These are phyloP conservation scores for button mushroom (Agaricus bisporus) DNA, from an alignment of 768 basidiomycete species.

Conservation along the genomic window DNA sequence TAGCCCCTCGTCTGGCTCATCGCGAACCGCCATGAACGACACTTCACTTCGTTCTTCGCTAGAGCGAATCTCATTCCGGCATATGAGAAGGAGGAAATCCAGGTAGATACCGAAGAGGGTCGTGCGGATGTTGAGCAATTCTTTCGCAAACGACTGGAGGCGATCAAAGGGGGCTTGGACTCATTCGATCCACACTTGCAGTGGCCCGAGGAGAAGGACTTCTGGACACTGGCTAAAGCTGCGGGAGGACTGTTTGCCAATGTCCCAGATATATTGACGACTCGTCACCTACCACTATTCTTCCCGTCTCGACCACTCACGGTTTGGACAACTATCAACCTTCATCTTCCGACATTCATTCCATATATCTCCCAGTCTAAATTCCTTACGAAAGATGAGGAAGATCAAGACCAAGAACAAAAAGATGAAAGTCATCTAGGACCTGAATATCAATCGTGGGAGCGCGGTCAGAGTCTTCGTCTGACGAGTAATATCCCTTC, in stretches of 20 bases:
- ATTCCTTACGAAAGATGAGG: slow-evolving; percentile 9
- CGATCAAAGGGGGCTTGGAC: not conserved
- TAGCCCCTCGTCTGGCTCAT: slow-evolving; percentile 20
- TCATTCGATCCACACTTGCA: not conserved
- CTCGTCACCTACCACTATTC: slow-evolving; percentile 59
- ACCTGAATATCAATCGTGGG: too few relatives aligned
- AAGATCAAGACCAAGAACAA: not conserved
- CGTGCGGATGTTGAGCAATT: slow-evolving; percentile 14
- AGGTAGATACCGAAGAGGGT: slow-evolving; percentile 10
- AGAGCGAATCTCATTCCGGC: not conserved
- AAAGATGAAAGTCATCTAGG: too few relatives aligned
- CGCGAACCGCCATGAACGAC: slow-evolving; percentile 20
- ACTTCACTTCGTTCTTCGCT: slow-evolving; percentile 14
- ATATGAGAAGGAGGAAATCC: slow-evolving; percentile 2
- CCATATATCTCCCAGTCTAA: slow-evolving; percentile 50
- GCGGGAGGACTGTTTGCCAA: slow-evolving; percentile 21
- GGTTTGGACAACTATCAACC: slow-evolving; percentile 58
- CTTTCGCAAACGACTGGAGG: slow-evolving; percentile 9
- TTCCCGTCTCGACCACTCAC: slow-evolving; percentile 65
- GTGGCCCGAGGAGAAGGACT: slow-evolving; percentile 15
- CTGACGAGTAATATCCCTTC: not conserved
- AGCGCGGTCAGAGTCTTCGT: too few relatives aligned
- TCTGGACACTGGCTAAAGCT: slow-evolving; percentile 13
- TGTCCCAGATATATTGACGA: slow-evolving; percentile 15
- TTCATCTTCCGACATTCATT: slow-evolving; percentile 54